These are phyloP conservation scores for Chlamydomonas reinhardtii DNA, from an alignment of 163 green algal species.

Conservation along the genomic window DNA sequence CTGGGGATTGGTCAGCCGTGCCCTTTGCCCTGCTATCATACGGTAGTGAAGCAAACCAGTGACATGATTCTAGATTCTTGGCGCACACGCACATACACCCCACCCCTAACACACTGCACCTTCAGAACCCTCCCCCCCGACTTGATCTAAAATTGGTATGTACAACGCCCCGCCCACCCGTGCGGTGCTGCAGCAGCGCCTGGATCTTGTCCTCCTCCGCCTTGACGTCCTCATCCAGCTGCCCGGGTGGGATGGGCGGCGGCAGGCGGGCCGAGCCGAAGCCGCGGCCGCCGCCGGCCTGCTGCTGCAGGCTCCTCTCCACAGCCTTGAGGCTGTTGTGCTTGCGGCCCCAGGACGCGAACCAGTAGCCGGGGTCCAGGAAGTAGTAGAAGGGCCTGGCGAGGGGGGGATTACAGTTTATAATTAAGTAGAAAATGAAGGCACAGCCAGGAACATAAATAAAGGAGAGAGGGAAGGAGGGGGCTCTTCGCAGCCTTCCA, in stretches of 20 bases:
- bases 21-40: too few species aligned
- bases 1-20: too few species aligned
- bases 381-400: conserved; percentile 79
- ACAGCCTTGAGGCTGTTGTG: conserved; percentile 35
- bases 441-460: too few species aligned
- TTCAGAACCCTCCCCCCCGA: too few species aligned
- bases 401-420: background rate
- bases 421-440: too few species aligned
- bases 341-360: conserved; percentile 26
- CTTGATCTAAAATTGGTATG: too few species aligned
- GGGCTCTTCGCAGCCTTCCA: too few species aligned
- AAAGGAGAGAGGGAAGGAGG: too few species aligned
- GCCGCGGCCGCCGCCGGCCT: background rate
- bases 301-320: conserved; percentile 37
- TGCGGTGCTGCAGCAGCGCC: conserved; percentile 69
- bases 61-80: too few species aligned
- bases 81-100: too few species aligned
- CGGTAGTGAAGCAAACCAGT: too few species aligned
- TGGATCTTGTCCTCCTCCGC: conserved; percentile 77
- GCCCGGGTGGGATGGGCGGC: background rate
- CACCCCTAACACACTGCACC: too few species aligned
- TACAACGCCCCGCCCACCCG: conserved; percentile 1
- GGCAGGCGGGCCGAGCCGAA: background rate
- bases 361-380: conserved; percentile 85
- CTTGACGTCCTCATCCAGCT: conserved; percentile 77